Base-by-base conservation (phyloP, 331 rosid species). In the Malus hybrid region DNA sequence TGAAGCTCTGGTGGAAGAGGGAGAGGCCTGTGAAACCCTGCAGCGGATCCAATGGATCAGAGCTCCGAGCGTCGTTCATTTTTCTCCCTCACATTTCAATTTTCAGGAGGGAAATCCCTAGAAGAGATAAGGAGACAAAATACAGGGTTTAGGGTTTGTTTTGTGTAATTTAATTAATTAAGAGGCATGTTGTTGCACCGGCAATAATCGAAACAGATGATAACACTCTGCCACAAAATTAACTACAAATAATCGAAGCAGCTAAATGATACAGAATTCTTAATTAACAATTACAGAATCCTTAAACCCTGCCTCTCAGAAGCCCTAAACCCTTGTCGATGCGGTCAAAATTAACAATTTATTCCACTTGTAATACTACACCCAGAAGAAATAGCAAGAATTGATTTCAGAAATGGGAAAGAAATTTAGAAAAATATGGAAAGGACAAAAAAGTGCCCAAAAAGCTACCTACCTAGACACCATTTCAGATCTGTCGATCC, bases 1-100 rank as follows among this genome's bases (percentile, higher is more conserved):
- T 63, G n/a, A 79, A 72, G 9, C 80, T 24, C 5, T 39, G 69
- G 36, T 85, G 80, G 63, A 91, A 89, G 81, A 91, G 88, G 5
- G 82, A 65, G 57, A 90, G 85, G 15, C 89, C 94, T 60, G 84
- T 75, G 65, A 63, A 87, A 52, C 79, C 72, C 9, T 77, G 77
- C 50, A 91, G 96, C 76, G 97, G 96, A 78, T 91, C 93, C 48
- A 68, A 73, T 10, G 32, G 72, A 19, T 62, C 75, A 70, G 72
- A 81, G 66, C 20, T 44, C 56, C 44, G 77, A 72, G 68, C 46
- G n/a, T 83, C 77, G 16, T 55, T 77, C 93, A 88, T 87, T 56
- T 67, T 57, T 22, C 28, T 20, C 12, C 22, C 63, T 19, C 39
- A 22, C 29, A 24, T 36, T n/a, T 19, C 52, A 33, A 33, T 9